phyloP scores from a whole-genome alignment of 805 yeast species.

The Cyberlindnera euphorbiae region DNA sequence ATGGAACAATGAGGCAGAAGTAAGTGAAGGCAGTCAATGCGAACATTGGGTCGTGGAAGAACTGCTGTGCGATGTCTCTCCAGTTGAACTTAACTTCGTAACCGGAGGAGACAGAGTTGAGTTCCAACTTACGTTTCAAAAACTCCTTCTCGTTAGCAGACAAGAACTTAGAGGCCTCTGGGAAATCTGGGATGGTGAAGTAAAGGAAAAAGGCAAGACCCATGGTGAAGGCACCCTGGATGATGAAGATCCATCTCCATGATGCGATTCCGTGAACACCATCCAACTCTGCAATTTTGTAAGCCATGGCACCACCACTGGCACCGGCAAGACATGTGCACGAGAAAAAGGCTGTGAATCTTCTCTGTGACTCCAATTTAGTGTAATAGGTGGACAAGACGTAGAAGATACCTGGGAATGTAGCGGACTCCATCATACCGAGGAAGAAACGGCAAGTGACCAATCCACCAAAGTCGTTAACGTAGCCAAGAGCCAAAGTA shows the following conservation, averaged over 20 bases:
- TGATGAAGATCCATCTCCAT: slow-evolving; percentile 48
- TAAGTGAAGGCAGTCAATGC: slow-evolving; percentile 32
- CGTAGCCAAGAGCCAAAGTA: slow-evolving; percentile 41
- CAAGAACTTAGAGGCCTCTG: slow-evolving; percentile 37
- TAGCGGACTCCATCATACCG: slow-evolving; percentile 51
- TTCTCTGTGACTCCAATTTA: slow-evolving; percentile 41
- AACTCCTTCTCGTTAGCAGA: slow-evolving; percentile 35
- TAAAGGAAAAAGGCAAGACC: slow-evolving; percentile 34
- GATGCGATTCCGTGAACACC: slow-evolving; percentile 42
- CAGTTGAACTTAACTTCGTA: slow-evolving; percentile 30
- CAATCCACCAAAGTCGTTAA: slow-evolving; percentile 38
- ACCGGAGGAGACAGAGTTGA: slow-evolving; percentile 34
- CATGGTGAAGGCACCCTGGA: slow-evolving; percentile 44
- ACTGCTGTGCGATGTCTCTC: slow-evolving; percentile 32
- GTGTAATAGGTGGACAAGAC: slow-evolving; percentile 45
- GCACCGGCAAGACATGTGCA: slow-evolving; percentile 53
- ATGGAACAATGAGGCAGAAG: slow-evolving; percentile 35
- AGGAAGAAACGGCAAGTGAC: slow-evolving; percentile 45
- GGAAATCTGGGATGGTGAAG: slow-evolving; percentile 40
- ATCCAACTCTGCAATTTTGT: slow-evolving; percentile 38
- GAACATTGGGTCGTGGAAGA: slow-evolving; percentile 53
- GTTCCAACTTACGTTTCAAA: slow-evolving; percentile 32
- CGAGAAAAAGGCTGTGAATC: slow-evolving; percentile 45
- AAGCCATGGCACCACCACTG: slow-evolving; percentile 50
- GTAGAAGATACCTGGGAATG: slow-evolving; percentile 47